Evolutionary conservation across 495 filamentous ascomycete genomes (phyloP), one percentile per base, ranked within the genome.

Genomic region (Daldinia childiae): DNA sequence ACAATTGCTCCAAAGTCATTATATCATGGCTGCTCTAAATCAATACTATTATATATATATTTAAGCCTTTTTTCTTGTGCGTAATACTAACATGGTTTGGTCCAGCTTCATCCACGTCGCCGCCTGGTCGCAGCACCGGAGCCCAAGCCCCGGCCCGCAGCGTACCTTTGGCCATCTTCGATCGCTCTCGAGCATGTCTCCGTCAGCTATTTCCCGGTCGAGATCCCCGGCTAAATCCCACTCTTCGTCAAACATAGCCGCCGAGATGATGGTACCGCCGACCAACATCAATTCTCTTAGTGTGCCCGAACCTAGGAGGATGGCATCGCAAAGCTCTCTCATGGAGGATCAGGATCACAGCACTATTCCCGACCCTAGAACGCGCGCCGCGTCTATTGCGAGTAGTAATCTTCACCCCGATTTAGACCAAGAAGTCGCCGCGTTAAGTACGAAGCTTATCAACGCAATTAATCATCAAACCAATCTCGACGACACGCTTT

Each of bases 381-480:
- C 76, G 64, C 78, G 82, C 43, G 78, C 75, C 15, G 74, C 78
- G 72, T 82, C 76, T 59, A 79, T 82, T 32, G 66, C 78, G 1
- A 64, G 72, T 27, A 69, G 66, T 29, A 58, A 64, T 41, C 80
- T 78, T 57, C 91, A 94, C 69, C 92, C 93, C 19, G 93, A 95
- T 74, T 83, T 97, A 51, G 93, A 91, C 77, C 88, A 90, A 61
- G 95, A 99, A 79, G 94, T 98, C 12, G 91, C 95, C 29, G 87
- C 93, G 3, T 84, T 99, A 24, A 98, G 93, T 79, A 94, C 93
- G 54, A 99, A 99, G 80, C 86, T 99, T 58, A 93, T 99, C 64
- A 94, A 93, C 73, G 94, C 95, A 58, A 98, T 99, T 79, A 99
- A 99, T 77, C 92, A 95, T 76, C 96, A 98, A 82, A 98, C 95